phyloP scores from a whole-genome alignment of 2,329 filamentous ascomycete genomes.

The Zymoseptoria ardabiliae region DNA sequence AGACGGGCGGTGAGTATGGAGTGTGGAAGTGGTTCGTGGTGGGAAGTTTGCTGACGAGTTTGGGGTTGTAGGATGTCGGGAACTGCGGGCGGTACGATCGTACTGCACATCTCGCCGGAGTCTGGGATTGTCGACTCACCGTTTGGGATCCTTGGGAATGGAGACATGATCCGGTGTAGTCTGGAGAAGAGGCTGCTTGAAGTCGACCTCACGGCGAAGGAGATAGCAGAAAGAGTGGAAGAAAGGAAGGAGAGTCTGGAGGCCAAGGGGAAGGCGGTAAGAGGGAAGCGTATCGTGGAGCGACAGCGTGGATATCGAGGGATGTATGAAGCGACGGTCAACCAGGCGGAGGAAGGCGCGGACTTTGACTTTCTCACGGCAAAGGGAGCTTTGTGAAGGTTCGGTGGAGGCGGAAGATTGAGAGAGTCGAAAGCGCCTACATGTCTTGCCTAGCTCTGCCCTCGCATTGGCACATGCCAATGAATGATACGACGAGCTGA shows the following conservation, averaged over 20 bases:
- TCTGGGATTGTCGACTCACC: conserved; percentile 41
- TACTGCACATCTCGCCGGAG: conserved; percentile 49
- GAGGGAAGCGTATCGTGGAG: conserved; percentile 23
- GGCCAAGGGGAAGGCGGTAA: conserved; percentile 21
- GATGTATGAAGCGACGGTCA: conserved; percentile 53
- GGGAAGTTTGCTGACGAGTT: background rate
- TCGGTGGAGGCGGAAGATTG: background rate
- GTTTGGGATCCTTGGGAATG: conserved; percentile 43
- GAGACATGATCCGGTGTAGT: conserved; percentile 43
- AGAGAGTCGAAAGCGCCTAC: background rate
- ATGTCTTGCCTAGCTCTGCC: background rate
- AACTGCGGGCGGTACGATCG: conserved; percentile 49
- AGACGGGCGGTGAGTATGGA: conserved; percentile 33
- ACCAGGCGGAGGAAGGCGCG: conserved; percentile 51
- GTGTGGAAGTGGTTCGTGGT: background rate
- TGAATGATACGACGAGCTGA: too few relatives aligned
- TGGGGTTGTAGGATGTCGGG: conserved; percentile 41
- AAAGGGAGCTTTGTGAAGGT: background rate
- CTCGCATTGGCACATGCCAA: background rate
- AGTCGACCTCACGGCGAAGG: conserved; percentile 36
- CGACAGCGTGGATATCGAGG: conserved; percentile 50
- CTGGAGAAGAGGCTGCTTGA: conserved; percentile 36
- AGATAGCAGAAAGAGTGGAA: conserved; percentile 35
- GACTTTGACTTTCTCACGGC: conserved; percentile 56
- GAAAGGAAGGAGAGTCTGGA: conserved; percentile 23